These are phyloP conservation scores for Leccinum truebloodii DNA, from an alignment of 768 basidiomycete species.

Conservation along the genomic window DNA sequence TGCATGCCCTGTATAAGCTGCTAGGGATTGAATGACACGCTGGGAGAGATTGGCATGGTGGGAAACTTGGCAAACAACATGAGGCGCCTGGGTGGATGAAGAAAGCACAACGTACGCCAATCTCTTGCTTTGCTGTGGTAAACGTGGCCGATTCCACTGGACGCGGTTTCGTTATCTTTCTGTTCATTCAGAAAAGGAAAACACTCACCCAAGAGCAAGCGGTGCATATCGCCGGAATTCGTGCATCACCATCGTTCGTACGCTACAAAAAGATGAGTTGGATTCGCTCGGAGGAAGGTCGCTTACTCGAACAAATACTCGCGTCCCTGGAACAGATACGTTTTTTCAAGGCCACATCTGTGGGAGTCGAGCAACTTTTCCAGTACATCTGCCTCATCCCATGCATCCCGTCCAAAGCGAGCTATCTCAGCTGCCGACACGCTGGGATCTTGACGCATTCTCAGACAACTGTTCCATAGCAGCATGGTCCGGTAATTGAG, in stretches of 20 bases:
- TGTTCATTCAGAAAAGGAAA: neutral
- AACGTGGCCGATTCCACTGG: slow-evolving; percentile 44
- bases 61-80: slow-evolving; percentile 42
- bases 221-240: slow-evolving; percentile 70
- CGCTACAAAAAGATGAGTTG: slow-evolving; percentile 39
- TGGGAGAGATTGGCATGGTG: slow-evolving; percentile 63
- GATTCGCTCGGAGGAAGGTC: slow-evolving; percentile 3
- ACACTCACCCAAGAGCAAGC: slow-evolving; percentile 52
- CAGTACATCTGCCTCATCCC: slow-evolving; percentile 68
- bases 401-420: slow-evolving; percentile 64
- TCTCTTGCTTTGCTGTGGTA: slow-evolving; percentile 63
- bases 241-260: slow-evolving; percentile 67
- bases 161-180: slow-evolving; percentile 3
- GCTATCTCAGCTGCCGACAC: slow-evolving; percentile 53
- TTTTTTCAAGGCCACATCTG: slow-evolving; percentile 64
- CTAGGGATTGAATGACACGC: slow-evolving; percentile 58
- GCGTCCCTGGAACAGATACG: slow-evolving; percentile 67
- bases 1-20: slow-evolving; percentile 55
- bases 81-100: slow-evolving; percentile 10
- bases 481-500: slow-evolving; percentile 51
- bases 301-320: slow-evolving; percentile 80
- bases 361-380: slow-evolving; percentile 64
- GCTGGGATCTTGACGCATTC: slow-evolving; percentile 48
- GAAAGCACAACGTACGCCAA: slow-evolving; percentile 53
- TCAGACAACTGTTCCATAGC: slow-evolving; percentile 72